A percentile compares a stretch with the other conserved stretches of the same genome.
These are phyloP conservation scores for Teratosphaeria nubilosa DNA, from an alignment of 2,329 filamentous ascomycete species.

Conservation along the genomic window DNA sequence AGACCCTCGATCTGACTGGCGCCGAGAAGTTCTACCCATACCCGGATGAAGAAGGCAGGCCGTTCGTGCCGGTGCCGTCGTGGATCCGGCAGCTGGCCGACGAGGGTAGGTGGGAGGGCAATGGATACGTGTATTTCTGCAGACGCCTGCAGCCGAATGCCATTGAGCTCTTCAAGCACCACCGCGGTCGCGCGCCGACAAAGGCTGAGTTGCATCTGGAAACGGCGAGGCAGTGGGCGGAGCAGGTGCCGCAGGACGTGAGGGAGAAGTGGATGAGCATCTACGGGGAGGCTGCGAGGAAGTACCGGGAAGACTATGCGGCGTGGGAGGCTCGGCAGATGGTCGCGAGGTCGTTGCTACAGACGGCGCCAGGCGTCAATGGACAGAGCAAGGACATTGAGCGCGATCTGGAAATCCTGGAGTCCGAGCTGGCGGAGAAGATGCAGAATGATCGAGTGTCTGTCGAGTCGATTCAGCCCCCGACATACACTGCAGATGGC, in stretches of 20 bases:
- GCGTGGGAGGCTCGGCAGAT: slow-evolving; percentile 22
- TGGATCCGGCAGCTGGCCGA: background rate
- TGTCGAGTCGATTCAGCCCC: background rate
- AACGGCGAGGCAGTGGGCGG: slow-evolving; percentile 17
- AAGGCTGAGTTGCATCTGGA: slow-evolving; percentile 20
- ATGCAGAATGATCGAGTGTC: background rate
- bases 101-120: slow-evolving; percentile 9
- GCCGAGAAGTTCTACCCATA: background rate
- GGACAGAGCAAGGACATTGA: background rate
- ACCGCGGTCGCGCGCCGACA: slow-evolving; percentile 17
- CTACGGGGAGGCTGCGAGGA: slow-evolving; percentile 18
- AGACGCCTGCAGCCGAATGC: slow-evolving; percentile 10
- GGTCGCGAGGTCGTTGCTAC: slow-evolving; percentile 7
- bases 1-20: background rate
- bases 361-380: background rate
- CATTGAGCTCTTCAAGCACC: slow-evolving; percentile 17
- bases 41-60: background rate
- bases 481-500: background rate
- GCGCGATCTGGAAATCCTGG: background rate
- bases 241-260: slow-evolving; percentile 13
- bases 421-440: background rate
- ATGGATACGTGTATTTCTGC: slow-evolving; percentile 23
- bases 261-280: slow-evolving; percentile 19
- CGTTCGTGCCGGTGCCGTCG: background rate
- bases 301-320: slow-evolving; percentile 19